A percentile compares a stretch with the other conserved stretches of the same genome.
Evolutionary conservation across 2,329 filamentous ascomycete species (phyloP).

Genomic region (Coniochaeta prunicola): DNA sequence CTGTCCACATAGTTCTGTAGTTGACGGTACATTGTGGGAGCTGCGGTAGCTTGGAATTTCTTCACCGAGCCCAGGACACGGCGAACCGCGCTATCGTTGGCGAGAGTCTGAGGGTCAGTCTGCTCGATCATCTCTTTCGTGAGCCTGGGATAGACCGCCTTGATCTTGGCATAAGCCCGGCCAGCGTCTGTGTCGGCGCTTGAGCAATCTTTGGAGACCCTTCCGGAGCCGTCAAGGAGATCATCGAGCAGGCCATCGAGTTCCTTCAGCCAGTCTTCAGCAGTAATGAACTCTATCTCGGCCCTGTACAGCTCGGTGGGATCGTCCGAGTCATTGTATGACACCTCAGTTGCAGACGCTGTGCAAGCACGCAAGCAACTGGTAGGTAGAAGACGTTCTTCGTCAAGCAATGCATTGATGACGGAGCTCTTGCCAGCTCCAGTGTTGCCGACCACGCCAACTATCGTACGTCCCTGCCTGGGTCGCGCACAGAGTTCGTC

Average conservation of each 20-base stretch:
- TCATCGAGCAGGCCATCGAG: constrained; percentile 40
- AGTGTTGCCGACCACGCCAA: constrained; percentile 55
- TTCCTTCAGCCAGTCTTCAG: constrained; percentile 45
- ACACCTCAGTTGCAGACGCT: constrained; percentile 52
- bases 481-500: constrained; percentile 30
- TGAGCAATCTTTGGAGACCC: constrained; percentile 20
- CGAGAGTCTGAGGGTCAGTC: constrained; percentile 30
- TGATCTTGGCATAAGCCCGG: constrained; percentile 33
- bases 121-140: constrained; percentile 31
- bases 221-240: constrained; percentile 33
- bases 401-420: constrained; percentile 56
- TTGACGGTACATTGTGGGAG: constrained; percentile 34
- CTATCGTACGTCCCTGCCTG: constrained; percentile 30
- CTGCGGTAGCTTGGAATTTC: constrained; percentile 28
- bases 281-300: constrained; percentile 49
- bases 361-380: constrained; percentile 54
- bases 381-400: constrained; percentile 35
- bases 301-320: constrained; percentile 27
- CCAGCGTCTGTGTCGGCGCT: constrained; percentile 30
- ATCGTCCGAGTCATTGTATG: constrained; percentile 40
- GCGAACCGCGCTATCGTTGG: constrained; percentile 30
- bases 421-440: constrained; percentile 55
- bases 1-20: constrained; percentile 49
- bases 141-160: constrained; percentile 31
- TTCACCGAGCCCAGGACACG: constrained; percentile 39